phyloP scores from a whole-genome alignment of 106 monocot species.

The Phalaenopsis equestris region DNA sequence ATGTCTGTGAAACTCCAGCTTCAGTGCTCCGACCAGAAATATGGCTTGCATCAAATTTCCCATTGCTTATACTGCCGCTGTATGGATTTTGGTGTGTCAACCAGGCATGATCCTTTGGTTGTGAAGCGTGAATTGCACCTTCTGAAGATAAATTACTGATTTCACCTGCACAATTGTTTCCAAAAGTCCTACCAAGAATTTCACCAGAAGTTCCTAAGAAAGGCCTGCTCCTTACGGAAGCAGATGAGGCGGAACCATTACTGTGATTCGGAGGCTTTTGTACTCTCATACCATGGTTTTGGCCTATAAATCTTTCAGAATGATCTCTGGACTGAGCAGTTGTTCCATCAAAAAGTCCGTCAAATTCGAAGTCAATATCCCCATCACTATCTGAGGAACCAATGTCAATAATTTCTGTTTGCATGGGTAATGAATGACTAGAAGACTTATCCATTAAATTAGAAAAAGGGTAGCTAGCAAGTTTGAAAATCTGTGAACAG shows the following conservation, averaged over 20 bases:
- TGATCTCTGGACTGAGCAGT: not conserved
- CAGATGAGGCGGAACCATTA: not conserved
- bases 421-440: slow-evolving; percentile 7
- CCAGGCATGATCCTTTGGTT: not conserved
- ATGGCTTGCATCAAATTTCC: not conserved
- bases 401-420: slow-evolving; percentile 5
- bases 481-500: not conserved
- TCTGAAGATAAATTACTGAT: not conserved
- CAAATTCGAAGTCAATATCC: slow-evolving; percentile 2
- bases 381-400: slow-evolving; percentile 7
- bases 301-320: not conserved
- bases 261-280: not conserved
- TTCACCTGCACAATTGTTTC: not conserved
- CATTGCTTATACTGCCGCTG: not conserved
- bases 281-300: not conserved
- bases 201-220: not conserved
- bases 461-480: not conserved
- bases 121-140: not conserved
- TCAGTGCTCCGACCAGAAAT: not conserved
- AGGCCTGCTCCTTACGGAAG: not conserved
- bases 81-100: not conserved
- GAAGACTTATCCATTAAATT: slow-evolving; percentile 3
- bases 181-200: not conserved
- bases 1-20: not conserved
- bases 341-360: not conserved